Evolutionary conservation across 352 stramenopile genomes (phyloP).

Genomic region (Pythium scleroteichum): DNA sequence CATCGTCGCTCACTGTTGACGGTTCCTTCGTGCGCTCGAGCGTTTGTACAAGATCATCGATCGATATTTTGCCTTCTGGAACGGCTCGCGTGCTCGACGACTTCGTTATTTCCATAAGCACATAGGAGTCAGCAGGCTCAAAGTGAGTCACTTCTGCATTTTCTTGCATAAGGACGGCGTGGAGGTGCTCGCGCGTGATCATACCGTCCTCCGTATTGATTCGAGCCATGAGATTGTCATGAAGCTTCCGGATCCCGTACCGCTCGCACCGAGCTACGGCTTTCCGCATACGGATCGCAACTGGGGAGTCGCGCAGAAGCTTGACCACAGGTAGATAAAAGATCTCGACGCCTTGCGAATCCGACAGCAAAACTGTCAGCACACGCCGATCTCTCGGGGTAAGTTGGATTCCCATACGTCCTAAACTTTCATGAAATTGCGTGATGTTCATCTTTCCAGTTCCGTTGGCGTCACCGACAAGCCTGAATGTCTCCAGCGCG

Average conservation of each 20-base stretch:
- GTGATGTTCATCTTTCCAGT: slow-evolving; percentile 43
- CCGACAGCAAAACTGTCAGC: slow-evolving; percentile 46
- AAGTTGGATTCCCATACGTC: slow-evolving; percentile 38
- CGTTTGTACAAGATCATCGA: slow-evolving; percentile 36
- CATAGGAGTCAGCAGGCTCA: slow-evolving; percentile 36
- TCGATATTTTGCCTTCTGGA: slow-evolving; percentile 25
- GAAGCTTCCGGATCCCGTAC: slow-evolving; percentile 42
- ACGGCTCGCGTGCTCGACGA: not conserved
- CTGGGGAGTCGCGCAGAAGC: slow-evolving; percentile 30
- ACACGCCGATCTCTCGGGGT: slow-evolving; percentile 43
- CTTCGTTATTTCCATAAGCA: slow-evolving; percentile 38
- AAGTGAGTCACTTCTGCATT: slow-evolving; percentile 33
- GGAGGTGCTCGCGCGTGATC: slow-evolving; percentile 44
- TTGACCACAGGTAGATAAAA: slow-evolving; percentile 55
- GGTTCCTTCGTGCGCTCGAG: slow-evolving; percentile 27
- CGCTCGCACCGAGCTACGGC: slow-evolving; percentile 36
- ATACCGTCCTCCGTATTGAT: slow-evolving; percentile 40
- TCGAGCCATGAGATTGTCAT: slow-evolving; percentile 39
- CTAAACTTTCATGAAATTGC: slow-evolving; percentile 44
- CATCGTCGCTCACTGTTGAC: slow-evolving; percentile 10
- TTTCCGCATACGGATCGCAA: slow-evolving; percentile 25
- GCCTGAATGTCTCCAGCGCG: slow-evolving; percentile 39
- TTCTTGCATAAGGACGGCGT: slow-evolving; percentile 39
- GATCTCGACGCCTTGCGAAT: slow-evolving; percentile 47
- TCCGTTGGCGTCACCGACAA: slow-evolving; percentile 49